phyloP scores from a whole-genome alignment of 768 basidiomycete species.

The Melanogaster broomeanus region DNA sequence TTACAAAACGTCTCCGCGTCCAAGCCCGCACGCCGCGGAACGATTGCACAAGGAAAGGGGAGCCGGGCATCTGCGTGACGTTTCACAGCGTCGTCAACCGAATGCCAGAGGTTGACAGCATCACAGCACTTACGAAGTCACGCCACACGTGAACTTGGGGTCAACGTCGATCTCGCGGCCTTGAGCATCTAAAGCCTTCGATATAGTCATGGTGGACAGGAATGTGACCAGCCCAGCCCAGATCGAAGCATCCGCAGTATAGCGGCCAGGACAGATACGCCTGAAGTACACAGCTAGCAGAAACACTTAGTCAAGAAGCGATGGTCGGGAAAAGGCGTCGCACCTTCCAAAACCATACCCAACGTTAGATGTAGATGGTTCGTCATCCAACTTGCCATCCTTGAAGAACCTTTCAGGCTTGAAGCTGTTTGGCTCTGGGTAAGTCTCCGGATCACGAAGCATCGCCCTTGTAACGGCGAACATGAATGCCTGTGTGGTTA shows the following conservation, averaged over 20 bases:
- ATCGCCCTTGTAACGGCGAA: background rate
- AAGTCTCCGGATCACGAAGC: background rate
- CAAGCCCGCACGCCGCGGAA: background rate
- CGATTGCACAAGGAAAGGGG: constrained; percentile 3
- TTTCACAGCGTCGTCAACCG: background rate
- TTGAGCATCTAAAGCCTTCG: background rate
- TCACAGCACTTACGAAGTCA: background rate
- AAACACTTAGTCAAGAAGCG: background rate
- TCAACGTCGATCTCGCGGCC: constrained; percentile 1
- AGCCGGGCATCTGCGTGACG: background rate
- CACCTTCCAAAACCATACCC: constrained; percentile 32
- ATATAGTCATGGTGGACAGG: constrained; percentile 1
- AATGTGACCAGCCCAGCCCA: constrained; percentile 5
- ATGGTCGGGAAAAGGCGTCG: background rate
- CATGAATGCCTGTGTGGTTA: background rate
- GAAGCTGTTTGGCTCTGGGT: constrained; percentile 22
- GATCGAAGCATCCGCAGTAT: background rate
- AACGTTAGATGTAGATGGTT: constrained; percentile 12
- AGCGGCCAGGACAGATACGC: constrained; percentile 4
- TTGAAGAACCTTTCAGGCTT: constrained; percentile 27
- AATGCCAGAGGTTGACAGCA: background rate
- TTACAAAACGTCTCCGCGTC: background rate
- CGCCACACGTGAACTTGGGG: background rate
- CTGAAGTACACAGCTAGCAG: background rate
- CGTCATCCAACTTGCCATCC: background rate